Base-by-base conservation (phyloP, 257 asterid species). In the Eustoma russellianum region DNA sequence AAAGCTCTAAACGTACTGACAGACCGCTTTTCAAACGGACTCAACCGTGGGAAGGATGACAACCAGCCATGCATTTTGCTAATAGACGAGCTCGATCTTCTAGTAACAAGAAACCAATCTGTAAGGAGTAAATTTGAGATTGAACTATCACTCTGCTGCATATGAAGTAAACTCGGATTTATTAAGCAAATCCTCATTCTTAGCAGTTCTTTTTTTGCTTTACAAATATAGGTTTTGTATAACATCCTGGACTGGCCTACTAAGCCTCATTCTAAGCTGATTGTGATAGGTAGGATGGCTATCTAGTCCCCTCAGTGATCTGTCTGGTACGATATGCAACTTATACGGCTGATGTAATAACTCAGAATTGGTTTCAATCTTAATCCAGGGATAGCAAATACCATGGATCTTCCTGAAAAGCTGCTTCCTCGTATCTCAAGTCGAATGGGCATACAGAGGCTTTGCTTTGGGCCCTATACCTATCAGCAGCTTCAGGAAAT, bases 391-490 rank as follows among this genome's bases (percentile, higher is more conserved):
- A 91, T 91, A 70, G 98, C 98, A 79, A 91, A 91, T 74, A 91
- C 98, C 46, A 91, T 91, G 96, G 96, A 91, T 83, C 98, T 91
- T 71, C 98, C 98, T 35, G 98, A 91, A 77, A 91, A 84, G 82
- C 66, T 91, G 75, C 88, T 91, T 64, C 96, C 98, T 0, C 87
- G 98, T 46, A 87, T 91, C 72, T 87, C 96, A 34, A 91, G 98
- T 72, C 92, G 96, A n/a, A 87, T 91, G 98, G 96, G 98, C 70
- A 79, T 91, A 56, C 98, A 91, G 68, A 87, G 98, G 85, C 92
- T 91, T 72, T 91, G 98, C 82, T 87, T 84, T 68, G 92, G 93
- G 48, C 98, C 98, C 56, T 91, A 91, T 64, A 84, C 76, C 76
- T 80, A 78, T 60, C 93, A 75, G 74, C 96, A 91, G 74, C 98